These are phyloP conservation scores for Pyrenophora teres DNA, from an alignment of 2,329 filamentous ascomycete species.

Conservation along the genomic window DNA sequence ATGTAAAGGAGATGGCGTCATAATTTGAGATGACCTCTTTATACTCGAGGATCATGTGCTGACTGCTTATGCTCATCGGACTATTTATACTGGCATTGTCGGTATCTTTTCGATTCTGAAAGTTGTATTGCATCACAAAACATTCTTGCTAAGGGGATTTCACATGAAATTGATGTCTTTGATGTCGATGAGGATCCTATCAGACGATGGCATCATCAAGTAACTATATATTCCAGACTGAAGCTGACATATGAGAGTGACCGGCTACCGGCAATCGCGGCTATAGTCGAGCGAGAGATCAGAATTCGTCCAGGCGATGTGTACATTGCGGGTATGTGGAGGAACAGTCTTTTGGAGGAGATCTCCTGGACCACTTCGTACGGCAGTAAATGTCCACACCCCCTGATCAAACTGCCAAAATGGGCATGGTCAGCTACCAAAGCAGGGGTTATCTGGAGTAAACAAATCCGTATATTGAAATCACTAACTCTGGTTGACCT, in stretches of 20 bases:
- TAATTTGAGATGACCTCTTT: no score
- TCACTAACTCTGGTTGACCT: background rate
- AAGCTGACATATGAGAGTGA: background rate
- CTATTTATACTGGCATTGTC: background rate
- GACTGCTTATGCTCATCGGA: no score
- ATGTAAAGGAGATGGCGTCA: no score
- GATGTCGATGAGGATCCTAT: background rate
- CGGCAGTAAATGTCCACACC: background rate
- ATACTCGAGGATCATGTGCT: no score
- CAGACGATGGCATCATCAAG: background rate
- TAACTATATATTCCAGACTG: background rate
- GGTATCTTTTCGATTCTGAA: background rate
- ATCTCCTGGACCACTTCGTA: background rate
- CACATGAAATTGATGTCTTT: background rate
- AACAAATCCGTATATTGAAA: accelerated
- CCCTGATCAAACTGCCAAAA: background rate
- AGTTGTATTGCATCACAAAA: background rate
- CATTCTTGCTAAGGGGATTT: background rate
- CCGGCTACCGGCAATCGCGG: background rate
- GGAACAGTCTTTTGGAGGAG: background rate
- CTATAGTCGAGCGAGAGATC: background rate
- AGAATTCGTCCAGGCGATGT: background rate
- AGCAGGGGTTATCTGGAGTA: accelerated
- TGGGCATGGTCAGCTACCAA: background rate
- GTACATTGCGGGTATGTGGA: background rate